Evolutionary conservation across 441 rosid species (phyloP), one percentile per base, ranked within the genome.

Genomic region (Jatropha podagrica): DNA sequence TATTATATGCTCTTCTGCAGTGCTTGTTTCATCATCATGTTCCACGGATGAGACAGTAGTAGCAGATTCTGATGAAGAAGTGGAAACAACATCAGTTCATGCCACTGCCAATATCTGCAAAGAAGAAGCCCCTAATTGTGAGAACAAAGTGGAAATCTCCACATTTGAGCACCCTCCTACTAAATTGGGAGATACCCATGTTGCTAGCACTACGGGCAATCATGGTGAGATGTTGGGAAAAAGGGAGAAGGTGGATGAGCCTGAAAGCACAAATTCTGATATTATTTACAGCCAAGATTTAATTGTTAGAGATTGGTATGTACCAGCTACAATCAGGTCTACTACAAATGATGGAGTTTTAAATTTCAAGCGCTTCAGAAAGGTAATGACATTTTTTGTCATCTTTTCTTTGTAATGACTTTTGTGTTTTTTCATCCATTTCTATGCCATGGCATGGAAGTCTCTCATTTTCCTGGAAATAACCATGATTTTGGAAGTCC

Each of bases 11-110:
- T 61, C 78, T 75, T 80, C 78, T 85, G 82, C 88, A 93, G 97
- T 89, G 46, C 72, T 87, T 46, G 84, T 93, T 78, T 90, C 98
- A 71, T 93, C 97, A 58, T 93, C 98, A 38, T 93, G 98, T 90
- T 93, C 99, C 77, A 91, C 96, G 71, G 97, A 93, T 46, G 99
- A 89, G 91, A 95, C 99, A 68, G 82, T 91, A 68, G 99, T 95
- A 68, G 98, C 97, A 58, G 98, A 95, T 80, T 91, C 98, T 54
- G 97, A 91, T 51, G 86, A 77, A 8, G 98, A 95, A 80, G 81
- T 56, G 76, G 90, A 87, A 83, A 83, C 85, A 72, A 78, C 85
- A 76, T 85, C 90, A 7, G 48, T 49, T 40, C 66, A 40, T 68
- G 79, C 83, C 75, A 78, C 78, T 65, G 77, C 75, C 73, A 65